Percentiles rank a stretch among this genome's conserved stretches.
Conservation (phyloP, 371 early-diverging fungal genomes). For the Mucor circinelloides region DNA sequence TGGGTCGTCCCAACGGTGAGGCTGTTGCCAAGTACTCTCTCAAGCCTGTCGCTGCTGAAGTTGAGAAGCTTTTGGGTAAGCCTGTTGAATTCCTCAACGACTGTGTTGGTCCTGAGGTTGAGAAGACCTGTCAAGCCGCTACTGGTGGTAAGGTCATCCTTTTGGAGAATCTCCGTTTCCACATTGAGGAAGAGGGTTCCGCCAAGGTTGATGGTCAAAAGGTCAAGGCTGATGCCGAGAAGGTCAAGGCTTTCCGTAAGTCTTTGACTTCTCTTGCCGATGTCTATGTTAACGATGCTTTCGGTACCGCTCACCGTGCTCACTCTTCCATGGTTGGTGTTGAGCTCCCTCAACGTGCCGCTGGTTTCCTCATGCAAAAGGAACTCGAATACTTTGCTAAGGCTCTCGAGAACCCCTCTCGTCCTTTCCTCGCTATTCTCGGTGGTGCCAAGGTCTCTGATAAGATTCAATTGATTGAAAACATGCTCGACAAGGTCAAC, state of each 20-base stretch:
- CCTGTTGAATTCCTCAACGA: slow-evolving; percentile 92
- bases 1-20: slow-evolving; percentile 98
- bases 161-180: slow-evolving; percentile 98
- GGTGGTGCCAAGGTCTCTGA: slow-evolving; percentile 99
- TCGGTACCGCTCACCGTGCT: slow-evolving; percentile 98
- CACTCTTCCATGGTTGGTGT: slow-evolving; percentile 97
- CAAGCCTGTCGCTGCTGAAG: slow-evolving; percentile 90
- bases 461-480: slow-evolving; percentile 98
- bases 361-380: slow-evolving; percentile 99
- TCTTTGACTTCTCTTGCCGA: slow-evolving; percentile 95
- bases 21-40: slow-evolving; percentile 88
- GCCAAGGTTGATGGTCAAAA: slow-evolving; percentile 90
- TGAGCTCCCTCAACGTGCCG: slow-evolving; percentile 85
- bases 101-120: slow-evolving; percentile 93
- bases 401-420: slow-evolving; percentile 90
- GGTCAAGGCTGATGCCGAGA: slow-evolving; percentile 77
- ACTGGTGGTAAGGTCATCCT: slow-evolving; percentile 88
- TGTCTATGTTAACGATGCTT: slow-evolving; percentile 98
- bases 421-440: slow-evolving; percentile 97
- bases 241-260: slow-evolving; percentile 85
- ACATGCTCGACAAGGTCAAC: slow-evolving; percentile 92
- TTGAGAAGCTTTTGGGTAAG: slow-evolving; percentile 78
- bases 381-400: slow-evolving; percentile 98
- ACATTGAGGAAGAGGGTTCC: slow-evolving; percentile 98
- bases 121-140: slow-evolving; percentile 77